These are phyloP conservation scores for Cladosporium halotolerans DNA, from an alignment of 2,329 filamentous ascomycete genomes.

Conservation along the genomic window DNA sequence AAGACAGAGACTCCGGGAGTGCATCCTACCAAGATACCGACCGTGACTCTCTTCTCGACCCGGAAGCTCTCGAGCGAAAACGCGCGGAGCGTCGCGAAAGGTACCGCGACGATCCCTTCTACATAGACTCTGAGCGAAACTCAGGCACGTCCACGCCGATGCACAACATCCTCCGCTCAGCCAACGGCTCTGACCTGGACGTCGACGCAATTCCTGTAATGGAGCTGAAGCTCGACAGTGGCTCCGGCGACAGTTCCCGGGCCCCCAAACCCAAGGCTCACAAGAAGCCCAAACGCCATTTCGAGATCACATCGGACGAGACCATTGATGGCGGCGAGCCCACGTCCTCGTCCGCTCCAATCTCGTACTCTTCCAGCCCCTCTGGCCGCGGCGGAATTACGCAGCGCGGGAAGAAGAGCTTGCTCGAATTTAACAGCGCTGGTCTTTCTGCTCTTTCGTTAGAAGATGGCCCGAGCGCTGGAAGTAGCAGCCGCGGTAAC, in stretches of 20 bases:
- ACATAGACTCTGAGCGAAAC: constrained; percentile 55
- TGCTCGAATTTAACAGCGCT: constrained; percentile 84
- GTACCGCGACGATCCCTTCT: constrained; percentile 91
- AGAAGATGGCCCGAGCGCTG: constrained; percentile 40
- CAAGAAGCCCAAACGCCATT: constrained; percentile 31
- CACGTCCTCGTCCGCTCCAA: constrained; percentile 9
- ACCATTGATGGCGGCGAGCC: constrained; percentile 35
- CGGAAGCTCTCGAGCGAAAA: constrained; percentile 66
- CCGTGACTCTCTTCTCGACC: constrained; percentile 53
- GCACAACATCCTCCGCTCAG: constrained; percentile 61
- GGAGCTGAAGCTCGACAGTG: constrained; percentile 67
- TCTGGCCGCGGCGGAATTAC: constrained; percentile 6
- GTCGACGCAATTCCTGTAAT: constrained; percentile 95
- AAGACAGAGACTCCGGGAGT: constrained; percentile 25
- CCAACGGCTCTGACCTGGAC: constrained; percentile 74
- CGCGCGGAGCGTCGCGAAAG: constrained; percentile 73
- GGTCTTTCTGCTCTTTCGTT: constrained; percentile 69
- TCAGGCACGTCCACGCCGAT: constrained; percentile 68
- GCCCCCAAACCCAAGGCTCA: constrained; percentile 10
- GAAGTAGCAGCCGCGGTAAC: constrained; percentile 10
- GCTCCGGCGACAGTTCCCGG: constrained; percentile 7
- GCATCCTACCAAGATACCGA: constrained; percentile 39
- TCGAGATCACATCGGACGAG: constrained; percentile 44
- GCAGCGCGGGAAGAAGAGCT: constrained; percentile 49
- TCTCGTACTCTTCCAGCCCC: constrained; percentile 3